Percentiles rank a stretch among this genome's conserved stretches.
phyloP scores from a whole-genome alignment of 2,329 filamentous ascomycete species.

The Camptophora hylomeconis region DNA sequence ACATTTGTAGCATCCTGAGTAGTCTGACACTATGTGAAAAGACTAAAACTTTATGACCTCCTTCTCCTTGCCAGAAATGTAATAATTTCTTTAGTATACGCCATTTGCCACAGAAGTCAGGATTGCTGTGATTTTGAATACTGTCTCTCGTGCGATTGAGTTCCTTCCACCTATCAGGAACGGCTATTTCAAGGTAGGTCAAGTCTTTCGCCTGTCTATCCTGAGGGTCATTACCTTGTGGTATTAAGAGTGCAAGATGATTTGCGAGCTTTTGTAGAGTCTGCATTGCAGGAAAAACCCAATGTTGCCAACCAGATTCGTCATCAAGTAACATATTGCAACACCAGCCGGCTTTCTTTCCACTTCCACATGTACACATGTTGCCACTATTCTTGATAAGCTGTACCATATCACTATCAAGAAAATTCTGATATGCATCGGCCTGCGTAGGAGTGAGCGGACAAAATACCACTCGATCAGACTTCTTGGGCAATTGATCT shows the following conservation, averaged over 20 bases:
- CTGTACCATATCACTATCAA: constrained; percentile 58
- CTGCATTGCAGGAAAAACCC: constrained; percentile 75
- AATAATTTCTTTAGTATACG: constrained; percentile 76
- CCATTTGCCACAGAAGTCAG: constrained; percentile 95
- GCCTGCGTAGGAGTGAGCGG: constrained; percentile 71
- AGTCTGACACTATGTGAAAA: constrained; percentile 88
- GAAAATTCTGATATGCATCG: constrained; percentile 68
- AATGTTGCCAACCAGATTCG: constrained; percentile 53
- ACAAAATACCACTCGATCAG: constrained; percentile 87
- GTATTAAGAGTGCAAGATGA: constrained; percentile 80
- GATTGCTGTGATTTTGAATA: constrained; percentile 68
- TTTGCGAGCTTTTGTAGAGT: constrained; percentile 81
- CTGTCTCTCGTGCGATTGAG: constrained; percentile 65
- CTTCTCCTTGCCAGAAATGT: constrained; percentile 76
- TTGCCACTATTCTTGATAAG: constrained; percentile 57
- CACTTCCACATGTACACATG: constrained; percentile 55
- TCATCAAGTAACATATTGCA: constrained; percentile 50
- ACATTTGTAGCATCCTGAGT: constrained; percentile 66
- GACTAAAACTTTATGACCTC: constrained; percentile 77
- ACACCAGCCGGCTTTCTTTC: constrained; percentile 68
- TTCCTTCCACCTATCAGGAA: constrained; percentile 62
- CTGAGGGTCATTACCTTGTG: constrained; percentile 46
- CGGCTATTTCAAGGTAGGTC: constrained; percentile 56
- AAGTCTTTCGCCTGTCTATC: constrained; percentile 72
- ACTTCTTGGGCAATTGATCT: constrained; percentile 87